Evolutionary conservation across 2,329 filamentous ascomycete genomes (phyloP).

Genomic region (Pezicula neosporulosa): DNA sequence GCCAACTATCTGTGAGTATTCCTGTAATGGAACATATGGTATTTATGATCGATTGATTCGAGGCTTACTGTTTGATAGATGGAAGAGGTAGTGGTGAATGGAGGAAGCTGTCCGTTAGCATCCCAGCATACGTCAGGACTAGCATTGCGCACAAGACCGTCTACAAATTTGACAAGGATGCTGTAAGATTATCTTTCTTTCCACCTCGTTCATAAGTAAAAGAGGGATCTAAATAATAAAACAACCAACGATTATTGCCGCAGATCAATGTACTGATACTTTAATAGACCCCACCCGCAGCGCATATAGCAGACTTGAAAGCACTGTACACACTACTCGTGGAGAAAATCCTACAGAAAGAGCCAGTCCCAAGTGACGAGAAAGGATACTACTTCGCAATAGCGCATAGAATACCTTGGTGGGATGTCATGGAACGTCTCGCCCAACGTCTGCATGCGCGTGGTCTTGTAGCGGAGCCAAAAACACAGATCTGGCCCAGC

Average conservation of each 20-base stretch:
- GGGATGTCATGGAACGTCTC: conserved; percentile 16
- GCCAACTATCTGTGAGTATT: conserved; percentile 12
- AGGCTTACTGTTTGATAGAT: conserved; percentile 14
- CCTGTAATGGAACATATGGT: conserved; percentile 1
- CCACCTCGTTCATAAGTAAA: too few species aligned
- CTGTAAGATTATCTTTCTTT: conserved; percentile 5
- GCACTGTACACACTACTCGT: conserved; percentile 17
- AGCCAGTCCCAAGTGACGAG: conserved; percentile 15
- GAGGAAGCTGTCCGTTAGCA: conserved; percentile 18
- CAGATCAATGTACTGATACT: conserved; percentile 7
- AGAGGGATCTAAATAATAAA: not conserved
- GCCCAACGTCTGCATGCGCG: conserved; percentile 16
- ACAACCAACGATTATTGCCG: not conserved
- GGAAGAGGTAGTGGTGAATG: conserved; percentile 18
- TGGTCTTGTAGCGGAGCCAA: conserved; percentile 15
- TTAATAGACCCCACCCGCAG: conserved; percentile 13
- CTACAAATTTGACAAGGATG: conserved; percentile 12
- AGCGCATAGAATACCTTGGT: conserved; percentile 17
- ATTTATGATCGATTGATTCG: not conserved
- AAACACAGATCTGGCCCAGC: conserved; percentile 18
- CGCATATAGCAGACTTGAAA: conserved; percentile 22
- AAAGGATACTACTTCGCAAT: conserved; percentile 21
- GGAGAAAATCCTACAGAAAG: conserved; percentile 17
- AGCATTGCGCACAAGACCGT: conserved; percentile 11
- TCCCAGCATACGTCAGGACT: conserved; percentile 13